phyloP scores from a whole-genome alignment of 2,329 filamentous ascomycete genomes.

The Neopestalotiopsis sp. region DNA sequence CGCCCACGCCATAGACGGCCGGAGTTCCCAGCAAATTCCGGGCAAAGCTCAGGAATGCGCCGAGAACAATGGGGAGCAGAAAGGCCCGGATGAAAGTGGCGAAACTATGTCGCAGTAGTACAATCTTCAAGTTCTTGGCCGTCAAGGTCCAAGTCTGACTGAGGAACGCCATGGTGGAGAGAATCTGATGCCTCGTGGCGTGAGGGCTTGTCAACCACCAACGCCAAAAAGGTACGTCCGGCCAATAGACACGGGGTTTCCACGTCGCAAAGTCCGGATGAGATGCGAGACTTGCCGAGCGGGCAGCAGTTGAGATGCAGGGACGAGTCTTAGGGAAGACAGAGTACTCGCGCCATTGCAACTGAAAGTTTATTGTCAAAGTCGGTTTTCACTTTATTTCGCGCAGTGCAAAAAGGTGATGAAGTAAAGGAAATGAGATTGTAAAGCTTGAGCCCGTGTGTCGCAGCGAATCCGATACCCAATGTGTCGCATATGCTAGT shows the following conservation, averaged over 20 bases:
- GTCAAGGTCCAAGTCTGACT: constrained; percentile 67
- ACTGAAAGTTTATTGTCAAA: too few species aligned
- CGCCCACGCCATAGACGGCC: constrained; percentile 75
- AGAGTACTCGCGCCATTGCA: constrained; percentile 24
- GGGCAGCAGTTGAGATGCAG: neutral
- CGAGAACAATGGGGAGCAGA: constrained; percentile 62
- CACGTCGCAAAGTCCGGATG: constrained; percentile 8
- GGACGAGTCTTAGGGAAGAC: constrained; percentile 19
- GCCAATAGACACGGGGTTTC: neutral
- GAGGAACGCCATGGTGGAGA: constrained; percentile 53
- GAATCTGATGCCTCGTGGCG: neutral
- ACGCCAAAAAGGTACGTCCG: constrained; percentile 18
- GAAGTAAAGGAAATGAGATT: neutral
- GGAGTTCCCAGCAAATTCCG: constrained; percentile 85
- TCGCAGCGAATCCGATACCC: neutral
- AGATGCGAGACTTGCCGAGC: neutral
- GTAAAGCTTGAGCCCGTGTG: neutral
- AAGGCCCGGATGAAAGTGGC: constrained; percentile 63
- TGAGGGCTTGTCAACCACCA: neutral
- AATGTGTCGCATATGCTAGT: neutral
- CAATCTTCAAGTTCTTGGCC: constrained; percentile 66
- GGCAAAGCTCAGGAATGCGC: constrained; percentile 70
- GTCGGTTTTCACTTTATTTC: neutral
- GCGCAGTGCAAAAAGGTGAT: neutral
- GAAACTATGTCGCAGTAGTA: constrained; percentile 58